These are phyloP conservation scores for Xylaria intraflava DNA, from an alignment of 495 filamentous ascomycete species.

Conservation along the genomic window DNA sequence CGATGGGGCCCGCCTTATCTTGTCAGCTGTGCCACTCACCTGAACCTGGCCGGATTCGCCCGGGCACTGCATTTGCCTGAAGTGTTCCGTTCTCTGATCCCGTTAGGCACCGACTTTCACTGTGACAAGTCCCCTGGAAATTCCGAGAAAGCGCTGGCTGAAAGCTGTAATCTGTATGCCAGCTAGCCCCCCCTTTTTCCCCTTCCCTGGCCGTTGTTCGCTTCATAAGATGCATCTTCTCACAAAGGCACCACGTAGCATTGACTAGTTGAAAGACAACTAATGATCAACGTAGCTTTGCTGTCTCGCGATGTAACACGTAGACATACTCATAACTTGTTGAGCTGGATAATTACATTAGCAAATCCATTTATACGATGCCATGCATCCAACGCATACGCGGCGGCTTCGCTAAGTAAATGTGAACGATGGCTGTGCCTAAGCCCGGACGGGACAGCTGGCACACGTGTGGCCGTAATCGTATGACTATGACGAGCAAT, in stretches of 20 bases:
- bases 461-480: background rate
- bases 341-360: background rate
- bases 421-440: background rate
- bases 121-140: background rate
- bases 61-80: background rate
- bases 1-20: background rate
- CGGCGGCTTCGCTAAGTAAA: background rate
- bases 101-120: constrained; percentile 3
- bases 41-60: background rate
- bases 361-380: background rate
- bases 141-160: background rate
- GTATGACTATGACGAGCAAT: background rate
- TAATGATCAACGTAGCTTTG: constrained; percentile 2
- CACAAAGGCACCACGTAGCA: constrained; percentile 7
- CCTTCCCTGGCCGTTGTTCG: background rate
- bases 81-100: background rate
- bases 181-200: background rate
- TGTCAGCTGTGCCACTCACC: background rate
- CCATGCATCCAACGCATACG: background rate
- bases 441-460: background rate
- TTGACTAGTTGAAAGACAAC: background rate
- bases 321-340: background rate
- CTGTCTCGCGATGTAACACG: constrained; percentile 6
- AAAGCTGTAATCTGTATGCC: background rate
- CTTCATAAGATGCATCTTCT: background rate